Percentiles rank a stretch among this genome's conserved stretches.
phyloP scores from a whole-genome alignment of 2,329 filamentous ascomycete species.

The Alternaria angustiovoidea region DNA sequence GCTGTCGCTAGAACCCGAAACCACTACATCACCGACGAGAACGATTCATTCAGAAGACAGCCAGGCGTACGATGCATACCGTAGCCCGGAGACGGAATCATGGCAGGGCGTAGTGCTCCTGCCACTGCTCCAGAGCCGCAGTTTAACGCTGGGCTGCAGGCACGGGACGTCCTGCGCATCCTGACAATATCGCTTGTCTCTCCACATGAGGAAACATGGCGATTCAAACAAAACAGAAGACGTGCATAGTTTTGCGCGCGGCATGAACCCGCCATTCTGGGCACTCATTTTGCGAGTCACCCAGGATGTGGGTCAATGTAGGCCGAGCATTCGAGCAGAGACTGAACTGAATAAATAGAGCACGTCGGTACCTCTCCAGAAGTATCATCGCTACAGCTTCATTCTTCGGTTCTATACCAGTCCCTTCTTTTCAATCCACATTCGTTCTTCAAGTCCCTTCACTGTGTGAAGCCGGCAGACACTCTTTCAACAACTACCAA shows the following conservation, averaged over 20 bases:
- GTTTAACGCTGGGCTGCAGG: slow-evolving; percentile 25
- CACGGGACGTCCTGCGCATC: slow-evolving; percentile 23
- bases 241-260: slow-evolving; percentile 24
- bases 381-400: slow-evolving; percentile 38
- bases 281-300: slow-evolving; percentile 14
- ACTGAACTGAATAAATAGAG: slow-evolving; percentile 34
- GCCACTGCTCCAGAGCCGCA: slow-evolving; percentile 10
- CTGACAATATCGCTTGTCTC: slow-evolving; percentile 38
- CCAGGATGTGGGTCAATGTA: background rate
- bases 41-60: slow-evolving; percentile 5
- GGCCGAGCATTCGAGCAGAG: background rate
- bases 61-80: slow-evolving; percentile 16
- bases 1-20: slow-evolving; percentile 13
- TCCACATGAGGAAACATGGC: slow-evolving; percentile 21
- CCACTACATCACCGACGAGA: slow-evolving; percentile 14
- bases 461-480: slow-evolving; percentile 46
- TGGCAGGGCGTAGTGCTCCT: slow-evolving; percentile 16
- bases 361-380: slow-evolving; percentile 9
- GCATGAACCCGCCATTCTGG: slow-evolving; percentile 23
- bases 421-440: slow-evolving; percentile 39
- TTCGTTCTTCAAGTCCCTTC: slow-evolving; percentile 42
- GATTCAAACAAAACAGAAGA: slow-evolving; percentile 17
- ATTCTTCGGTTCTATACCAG: slow-evolving; percentile 34
- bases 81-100: slow-evolving; percentile 8
- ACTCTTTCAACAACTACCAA: slow-evolving; percentile 35